Percentiles rank a stretch among this genome's conserved stretches.
phyloP scores from a whole-genome alignment of 257 asterid species.

The Cordia subcordata region DNA sequence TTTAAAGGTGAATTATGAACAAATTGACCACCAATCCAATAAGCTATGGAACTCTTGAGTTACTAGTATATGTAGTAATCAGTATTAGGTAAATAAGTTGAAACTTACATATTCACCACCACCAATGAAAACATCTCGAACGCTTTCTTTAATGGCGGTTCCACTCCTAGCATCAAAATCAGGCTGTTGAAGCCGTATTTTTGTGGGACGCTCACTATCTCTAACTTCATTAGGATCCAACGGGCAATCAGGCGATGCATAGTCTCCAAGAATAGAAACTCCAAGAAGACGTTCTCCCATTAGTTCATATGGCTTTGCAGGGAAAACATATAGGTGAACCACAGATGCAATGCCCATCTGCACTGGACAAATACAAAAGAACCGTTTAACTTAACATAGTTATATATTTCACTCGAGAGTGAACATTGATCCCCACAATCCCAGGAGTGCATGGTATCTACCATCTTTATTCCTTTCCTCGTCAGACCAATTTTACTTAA shows the following conservation, averaged over 20 bases:
- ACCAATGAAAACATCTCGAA: slow-evolving; percentile 76
- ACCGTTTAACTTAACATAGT: slow-evolving; percentile 34
- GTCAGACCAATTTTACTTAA: no score
- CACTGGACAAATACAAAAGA: slow-evolving; percentile 49
- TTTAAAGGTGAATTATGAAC: no score
- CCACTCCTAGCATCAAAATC: slow-evolving; percentile 50
- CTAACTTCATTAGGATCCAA: slow-evolving; percentile 91
- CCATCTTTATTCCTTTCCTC: no score
- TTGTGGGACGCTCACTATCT: slow-evolving; percentile 94
- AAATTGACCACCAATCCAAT: no score
- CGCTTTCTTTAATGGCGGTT: slow-evolving; percentile 84
- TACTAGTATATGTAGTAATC: no score
- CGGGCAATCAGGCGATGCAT: slow-evolving; percentile 86
- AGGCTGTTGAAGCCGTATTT: slow-evolving; percentile 80
- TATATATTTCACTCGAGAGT: slow-evolving; percentile 3
- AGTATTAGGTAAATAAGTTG: slow-evolving; percentile 10
- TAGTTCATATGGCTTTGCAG: slow-evolving; percentile 88
- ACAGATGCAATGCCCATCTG: slow-evolving; percentile 95
- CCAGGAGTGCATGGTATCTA: no score
- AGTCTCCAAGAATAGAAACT: slow-evolving; percentile 91
- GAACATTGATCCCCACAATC: no score
- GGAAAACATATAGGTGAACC: slow-evolving; percentile 93
- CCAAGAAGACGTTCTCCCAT: slow-evolving; percentile 74
- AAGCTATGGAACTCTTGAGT: no score
- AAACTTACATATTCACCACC: slow-evolving; percentile 87